Evolutionary conservation across 306 rosid genomes (phyloP), one percentile per base, ranked within the genome.

Genomic region (Trifolium dubium): DNA sequence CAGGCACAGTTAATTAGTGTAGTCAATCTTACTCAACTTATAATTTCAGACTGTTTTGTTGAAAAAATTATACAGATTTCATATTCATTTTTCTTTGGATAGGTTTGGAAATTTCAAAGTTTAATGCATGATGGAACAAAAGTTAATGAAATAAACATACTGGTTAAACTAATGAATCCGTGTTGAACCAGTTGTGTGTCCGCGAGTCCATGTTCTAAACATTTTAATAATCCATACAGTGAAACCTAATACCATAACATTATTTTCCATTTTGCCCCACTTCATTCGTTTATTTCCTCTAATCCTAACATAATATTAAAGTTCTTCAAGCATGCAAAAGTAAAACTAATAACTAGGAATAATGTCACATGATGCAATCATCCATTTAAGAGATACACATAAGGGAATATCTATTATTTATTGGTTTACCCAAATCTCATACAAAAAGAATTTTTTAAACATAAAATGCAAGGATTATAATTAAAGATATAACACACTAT

Each of bases 1-100:
- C 53, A 70, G 50, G 79, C 50, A 59, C 34, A 66, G 53, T 78
- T 61, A 75, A 47, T 29, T 37, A 70, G 56, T 28, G 17, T 46
- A 39, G 2, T 19, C 17, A 65, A 19, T 49, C 41, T 37, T 74
- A 67, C 32, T 19, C 50, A 67, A 67, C 50, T 66, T 64, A 30
- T 41, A 17, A 82, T 35, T 32, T 66, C 66, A n/a, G 54, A 76
- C 43, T 47, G 55, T 46, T 74, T 68, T 50, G 10, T 34, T 54
- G 40, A 67, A 61, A 19, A 64, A 40, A 71, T 30, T 59, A 40
- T 11, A 41, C 32, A 54, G 14, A 79, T 17, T 12, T 35, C 32
- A 50, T 32, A 55, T 49, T 51, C 47, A 51, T 71, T 72, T 71
- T 70, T 58, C 51, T 64, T 60, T n/a, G 67, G 67, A n/a, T 34